A percentile compares a stretch with the other conserved stretches of the same genome.
Evolutionary conservation across 2,329 filamentous ascomycete species (phyloP).

Genomic region (Colletotrichum sp.): DNA sequence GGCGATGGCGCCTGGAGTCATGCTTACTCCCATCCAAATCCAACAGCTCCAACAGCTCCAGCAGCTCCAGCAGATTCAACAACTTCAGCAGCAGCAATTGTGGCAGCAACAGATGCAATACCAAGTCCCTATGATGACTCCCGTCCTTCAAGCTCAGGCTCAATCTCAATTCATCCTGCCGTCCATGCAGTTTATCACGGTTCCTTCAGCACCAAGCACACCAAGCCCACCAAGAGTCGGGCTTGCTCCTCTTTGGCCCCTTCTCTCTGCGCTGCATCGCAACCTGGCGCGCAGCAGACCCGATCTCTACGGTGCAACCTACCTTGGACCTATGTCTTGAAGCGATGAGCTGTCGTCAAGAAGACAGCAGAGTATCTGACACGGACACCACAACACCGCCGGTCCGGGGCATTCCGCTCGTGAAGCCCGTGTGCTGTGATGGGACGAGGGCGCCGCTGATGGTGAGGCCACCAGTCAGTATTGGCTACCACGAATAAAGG

Average conservation of each 20-base stretch:
- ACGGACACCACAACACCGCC: not conserved
- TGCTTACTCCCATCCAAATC: not conserved
- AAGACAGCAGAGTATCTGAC: not conserved
- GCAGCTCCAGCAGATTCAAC: not conserved
- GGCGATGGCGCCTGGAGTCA: not conserved
- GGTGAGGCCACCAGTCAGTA: not conserved
- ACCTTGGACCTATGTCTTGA: not conserved
- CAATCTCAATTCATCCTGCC: not conserved
- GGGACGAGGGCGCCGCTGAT: not conserved
- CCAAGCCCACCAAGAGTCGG: not conserved
- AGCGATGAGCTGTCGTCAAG: not conserved
- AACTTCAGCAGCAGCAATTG: not conserved
- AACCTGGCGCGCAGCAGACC: not conserved
- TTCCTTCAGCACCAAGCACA: not conserved
- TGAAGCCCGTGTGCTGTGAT: not conserved
- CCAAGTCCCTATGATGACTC: not conserved
- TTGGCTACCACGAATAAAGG: not conserved
- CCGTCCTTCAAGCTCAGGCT: not conserved
- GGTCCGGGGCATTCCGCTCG: not conserved
- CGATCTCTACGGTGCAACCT: not conserved
- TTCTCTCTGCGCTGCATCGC: not conserved
- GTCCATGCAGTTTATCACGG: not conserved
- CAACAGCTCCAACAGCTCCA: not conserved
- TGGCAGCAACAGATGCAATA: not conserved
- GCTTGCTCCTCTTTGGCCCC: not conserved